A percentile compares a stretch with the other conserved stretches of the same genome.
Conservation (phyloP, 306 rosid genomes). For the Ammopiptanthus mongolicus region DNA sequence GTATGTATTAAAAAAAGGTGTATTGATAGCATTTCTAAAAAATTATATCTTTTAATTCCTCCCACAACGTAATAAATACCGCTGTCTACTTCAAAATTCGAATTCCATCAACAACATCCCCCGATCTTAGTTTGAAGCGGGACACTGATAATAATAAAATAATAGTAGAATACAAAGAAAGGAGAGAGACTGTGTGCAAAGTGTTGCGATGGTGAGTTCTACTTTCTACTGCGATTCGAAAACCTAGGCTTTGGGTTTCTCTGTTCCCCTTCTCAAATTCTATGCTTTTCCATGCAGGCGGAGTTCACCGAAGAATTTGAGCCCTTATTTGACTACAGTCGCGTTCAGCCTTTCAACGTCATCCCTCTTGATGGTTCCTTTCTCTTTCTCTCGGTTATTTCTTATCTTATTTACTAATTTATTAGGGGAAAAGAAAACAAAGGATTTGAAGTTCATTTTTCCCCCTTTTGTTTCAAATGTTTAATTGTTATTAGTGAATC, state of each 20-base stretch:
- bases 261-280: background rate
- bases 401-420: background rate
- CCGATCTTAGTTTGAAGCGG: too few relatives aligned
- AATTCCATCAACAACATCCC: too few relatives aligned
- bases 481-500: background rate
- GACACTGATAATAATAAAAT: too few relatives aligned
- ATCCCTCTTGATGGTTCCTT: slow-evolving; percentile 48
- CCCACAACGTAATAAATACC: too few relatives aligned
- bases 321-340: slow-evolving; percentile 80
- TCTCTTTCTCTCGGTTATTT: background rate
- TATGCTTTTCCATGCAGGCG: slow-evolving; percentile 30
- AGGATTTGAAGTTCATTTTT: background rate
- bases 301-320: slow-evolving; percentile 66
- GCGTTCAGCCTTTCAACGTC: slow-evolving; percentile 60
- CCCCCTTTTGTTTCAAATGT: background rate
- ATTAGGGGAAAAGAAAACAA: background rate
- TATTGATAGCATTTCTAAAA: too few relatives aligned
- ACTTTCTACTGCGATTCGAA: background rate
- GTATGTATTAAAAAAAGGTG: too few relatives aligned
- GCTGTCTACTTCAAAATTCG: too few relatives aligned
- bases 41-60: too few relatives aligned
- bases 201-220: background rate
- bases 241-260: slow-evolving; percentile 22
- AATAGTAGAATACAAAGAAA: too few relatives aligned
- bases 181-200: background rate